A percentile compares a stretch with the other conserved stretches of the same genome.
Evolutionary conservation across 2,329 filamentous ascomycete species (phyloP).

Genomic region (Sclerotinia nivalis): DNA sequence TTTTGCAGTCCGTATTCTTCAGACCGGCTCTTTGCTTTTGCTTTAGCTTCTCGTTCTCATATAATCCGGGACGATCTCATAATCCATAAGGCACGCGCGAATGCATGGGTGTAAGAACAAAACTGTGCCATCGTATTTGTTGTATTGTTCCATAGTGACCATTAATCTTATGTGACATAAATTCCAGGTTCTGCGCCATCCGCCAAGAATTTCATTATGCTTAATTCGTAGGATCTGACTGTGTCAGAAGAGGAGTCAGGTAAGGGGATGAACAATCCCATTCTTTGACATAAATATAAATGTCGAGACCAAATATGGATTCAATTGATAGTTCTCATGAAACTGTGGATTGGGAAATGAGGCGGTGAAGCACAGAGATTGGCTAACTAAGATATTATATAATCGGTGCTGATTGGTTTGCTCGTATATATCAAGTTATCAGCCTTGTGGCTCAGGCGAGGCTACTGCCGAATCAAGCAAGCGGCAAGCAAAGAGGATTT

Average conservation of each 20-base stretch:
- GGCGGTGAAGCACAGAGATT: not conserved
- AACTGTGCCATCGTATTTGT: not conserved
- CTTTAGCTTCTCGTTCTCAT: not conserved
- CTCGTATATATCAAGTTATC: not conserved
- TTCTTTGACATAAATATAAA: slow-evolving; percentile 10
- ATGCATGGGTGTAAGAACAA: not conserved
- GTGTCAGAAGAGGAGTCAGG: not conserved
- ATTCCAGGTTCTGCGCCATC: not conserved
- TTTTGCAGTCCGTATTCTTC: not conserved
- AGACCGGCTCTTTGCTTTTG: not conserved
- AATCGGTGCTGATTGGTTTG: not conserved
- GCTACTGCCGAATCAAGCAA: not conserved
- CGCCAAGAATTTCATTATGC: not conserved
- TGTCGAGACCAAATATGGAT: not conserved
- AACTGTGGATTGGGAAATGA: not conserved
- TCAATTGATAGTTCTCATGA: not conserved
- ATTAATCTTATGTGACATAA: not conserved
- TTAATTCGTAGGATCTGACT: slow-evolving; percentile 2
- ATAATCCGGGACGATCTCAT: not conserved
- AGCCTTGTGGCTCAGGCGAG: slow-evolving; percentile 11
- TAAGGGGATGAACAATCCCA: not conserved
- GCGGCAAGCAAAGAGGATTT: slow-evolving; percentile 1
- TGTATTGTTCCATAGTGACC: not conserved
- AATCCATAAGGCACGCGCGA: not conserved
- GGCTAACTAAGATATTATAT: not conserved